Evolutionary conservation across 1,139 yeast species (phyloP), one percentile per base, ranked within the genome.

Genomic region (Yamadazyma epiphylla): DNA sequence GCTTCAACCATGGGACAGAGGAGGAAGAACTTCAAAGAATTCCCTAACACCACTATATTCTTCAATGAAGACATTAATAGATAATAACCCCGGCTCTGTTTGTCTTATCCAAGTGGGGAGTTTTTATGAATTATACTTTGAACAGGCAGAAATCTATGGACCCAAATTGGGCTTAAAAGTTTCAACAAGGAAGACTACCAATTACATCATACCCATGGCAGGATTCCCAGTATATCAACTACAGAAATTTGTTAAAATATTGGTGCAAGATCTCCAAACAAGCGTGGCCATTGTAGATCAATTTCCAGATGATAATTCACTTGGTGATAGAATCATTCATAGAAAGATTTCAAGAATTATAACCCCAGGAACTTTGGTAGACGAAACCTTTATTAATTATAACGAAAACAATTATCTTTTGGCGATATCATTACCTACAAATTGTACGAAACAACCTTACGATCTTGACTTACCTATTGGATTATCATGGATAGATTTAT

Each of bases 361-460:
- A 2, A 82, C 96, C 0, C 96, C 97, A 0, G 98, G 99, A 1
- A 91, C 97, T 0, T 70, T 91, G 30, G 74, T 89, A 9, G 96
- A 87, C 46, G 97, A 91, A 45, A 77, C 85, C 1, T 82, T 89
- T 41, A 63, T 91, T 44, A 83, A 88, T 47, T 77, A 76, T 37
- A 76, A 75, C 39, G 71, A 74, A 30, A 83, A 84, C 43, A 87
- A 88, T 47, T 88, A 69, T 49, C 60, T 89, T 22, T 63, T 83
- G 24, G 74, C 88, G 4, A 63, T 89, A 9, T 69, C 74, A 5
- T 64, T 83, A 27, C 84, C 87, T 0, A 64, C 68, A 10, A 64
- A 60, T 34, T 55, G 68, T 28, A 55, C 67, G 26, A 51, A 53
- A 21, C 58, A 62, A 11, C 59, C 70, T 0, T 63, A 74, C 1